Evolutionary conservation across 2,329 filamentous ascomycete genomes (phyloP).

Genomic region (Fusarium sp.): DNA sequence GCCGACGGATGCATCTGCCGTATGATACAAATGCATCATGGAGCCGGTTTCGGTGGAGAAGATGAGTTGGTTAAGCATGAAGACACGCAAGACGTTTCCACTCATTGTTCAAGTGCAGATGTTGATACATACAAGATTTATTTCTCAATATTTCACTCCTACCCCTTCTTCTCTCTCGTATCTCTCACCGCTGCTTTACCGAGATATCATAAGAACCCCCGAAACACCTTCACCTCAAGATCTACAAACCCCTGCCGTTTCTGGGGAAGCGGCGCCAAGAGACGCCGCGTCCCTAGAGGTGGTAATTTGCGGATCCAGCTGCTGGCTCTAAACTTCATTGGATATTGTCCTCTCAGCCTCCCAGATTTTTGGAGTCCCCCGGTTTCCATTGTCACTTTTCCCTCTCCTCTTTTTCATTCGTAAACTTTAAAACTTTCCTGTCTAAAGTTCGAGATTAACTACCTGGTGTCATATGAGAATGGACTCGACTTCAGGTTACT

Average conservation of each 20-base stretch:
- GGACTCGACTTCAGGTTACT: constrained; percentile 2
- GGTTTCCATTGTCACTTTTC: neutral
- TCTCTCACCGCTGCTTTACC: neutral
- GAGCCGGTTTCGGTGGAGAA: constrained; percentile 12
- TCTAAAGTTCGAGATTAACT: neutral
- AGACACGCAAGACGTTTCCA: constrained; percentile 17
- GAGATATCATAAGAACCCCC: neutral
- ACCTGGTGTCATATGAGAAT: constrained; percentile 8
- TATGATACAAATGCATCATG: neutral
- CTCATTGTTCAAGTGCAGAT: neutral
- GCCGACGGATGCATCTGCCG: neutral
- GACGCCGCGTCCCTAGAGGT: neutral
- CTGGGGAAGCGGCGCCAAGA: constrained; percentile 39
- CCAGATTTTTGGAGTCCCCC: neutral
- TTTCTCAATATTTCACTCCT: neutral
- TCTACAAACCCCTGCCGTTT: constrained; percentile 11
- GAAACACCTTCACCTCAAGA: neutral
- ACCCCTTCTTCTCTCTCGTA: neutral
- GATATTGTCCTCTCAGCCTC: constrained; percentile 28
- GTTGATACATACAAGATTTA: neutral
- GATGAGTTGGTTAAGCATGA: constrained; percentile 27
- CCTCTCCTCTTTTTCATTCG: neutral
- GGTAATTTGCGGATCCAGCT: constrained; percentile 18
- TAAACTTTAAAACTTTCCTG: neutral
- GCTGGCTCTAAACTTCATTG: constrained; percentile 7